phyloP scores from a whole-genome alignment of 805 yeast species.

The Saccharomycopsis fermentans region DNA sequence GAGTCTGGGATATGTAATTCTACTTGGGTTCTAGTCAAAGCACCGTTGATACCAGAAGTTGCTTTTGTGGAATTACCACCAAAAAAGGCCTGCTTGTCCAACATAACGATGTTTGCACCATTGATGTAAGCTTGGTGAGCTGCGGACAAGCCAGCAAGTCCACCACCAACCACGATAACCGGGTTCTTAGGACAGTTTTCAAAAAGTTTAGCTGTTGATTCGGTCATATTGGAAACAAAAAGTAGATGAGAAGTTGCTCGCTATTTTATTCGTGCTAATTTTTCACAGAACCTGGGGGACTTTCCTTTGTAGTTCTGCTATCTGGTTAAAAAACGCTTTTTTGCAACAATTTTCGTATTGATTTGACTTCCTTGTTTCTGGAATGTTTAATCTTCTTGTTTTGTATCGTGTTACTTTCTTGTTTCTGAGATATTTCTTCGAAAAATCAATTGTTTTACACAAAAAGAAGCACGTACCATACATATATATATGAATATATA shows the following conservation, averaged over 20 bases:
- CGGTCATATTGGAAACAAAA: slow-evolving; percentile 5
- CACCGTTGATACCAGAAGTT: slow-evolving; percentile 66
- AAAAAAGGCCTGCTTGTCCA: slow-evolving; percentile 51
- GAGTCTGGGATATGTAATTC: slow-evolving; percentile 41
- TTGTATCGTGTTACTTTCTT: no score
- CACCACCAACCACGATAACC: slow-evolving; percentile 52
- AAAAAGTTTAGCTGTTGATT: slow-evolving; percentile 4
- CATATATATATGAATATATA: no score
- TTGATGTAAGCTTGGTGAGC: slow-evolving; percentile 46
- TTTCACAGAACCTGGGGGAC: no score
- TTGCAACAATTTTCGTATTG: no score
- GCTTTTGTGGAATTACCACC: slow-evolving; percentile 63
- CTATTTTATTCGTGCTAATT: no score
- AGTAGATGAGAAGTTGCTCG: background rate
- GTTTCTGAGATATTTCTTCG: no score
- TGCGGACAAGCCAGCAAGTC: slow-evolving; percentile 53
- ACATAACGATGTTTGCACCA: slow-evolving; percentile 42
- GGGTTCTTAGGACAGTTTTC: slow-evolving; percentile 15
- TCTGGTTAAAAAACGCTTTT: background rate
- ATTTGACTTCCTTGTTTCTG: no score
- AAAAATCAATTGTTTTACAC: no score
- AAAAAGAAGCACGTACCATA: no score
- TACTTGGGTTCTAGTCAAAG: slow-evolving; percentile 52
- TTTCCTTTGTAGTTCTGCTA: no score
- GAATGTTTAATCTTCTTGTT: no score